These are phyloP conservation scores for Tremellales sp. DNA, from an alignment of 1,284 basidiomycete species.

Conservation along the genomic window DNA sequence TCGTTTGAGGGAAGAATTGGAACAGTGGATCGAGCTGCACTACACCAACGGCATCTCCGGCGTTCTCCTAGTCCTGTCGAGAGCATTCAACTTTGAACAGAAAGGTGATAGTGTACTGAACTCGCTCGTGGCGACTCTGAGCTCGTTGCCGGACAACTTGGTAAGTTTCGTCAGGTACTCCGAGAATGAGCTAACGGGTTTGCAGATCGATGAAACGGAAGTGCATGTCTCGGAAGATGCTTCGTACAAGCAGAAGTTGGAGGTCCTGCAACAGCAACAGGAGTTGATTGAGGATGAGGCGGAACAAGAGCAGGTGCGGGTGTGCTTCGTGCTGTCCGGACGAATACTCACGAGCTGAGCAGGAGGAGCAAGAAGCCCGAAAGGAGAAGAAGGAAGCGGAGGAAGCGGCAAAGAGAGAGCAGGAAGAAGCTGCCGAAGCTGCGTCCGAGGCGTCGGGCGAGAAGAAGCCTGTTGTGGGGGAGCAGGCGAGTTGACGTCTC, in stretches of 20 bases:
- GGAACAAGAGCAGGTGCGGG: slow-evolving; percentile 75
- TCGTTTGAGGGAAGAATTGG: slow-evolving; percentile 78
- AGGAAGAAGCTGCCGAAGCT: slow-evolving; percentile 67
- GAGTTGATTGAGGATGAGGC: slow-evolving; percentile 99
- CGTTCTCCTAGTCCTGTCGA: slow-evolving; percentile 84
- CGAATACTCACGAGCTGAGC: slow-evolving; percentile 4
- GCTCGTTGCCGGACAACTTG: slow-evolving; percentile 89
- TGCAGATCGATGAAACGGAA: slow-evolving; percentile 90
- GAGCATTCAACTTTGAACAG: slow-evolving; percentile 92
- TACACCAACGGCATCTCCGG: slow-evolving; percentile 81
- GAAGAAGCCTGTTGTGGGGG: slow-evolving; percentile 43
- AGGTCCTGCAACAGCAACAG: slow-evolving; percentile 96
- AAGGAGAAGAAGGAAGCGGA: slow-evolving; percentile 68
- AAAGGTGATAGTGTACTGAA: slow-evolving; percentile 76
- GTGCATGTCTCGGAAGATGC: slow-evolving; percentile 90
- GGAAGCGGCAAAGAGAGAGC: slow-evolving; percentile 54
- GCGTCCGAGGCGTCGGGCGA: slow-evolving; percentile 63
- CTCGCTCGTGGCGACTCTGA: slow-evolving; percentile 84
- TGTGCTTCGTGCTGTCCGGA: background rate
- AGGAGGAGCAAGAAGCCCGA: slow-evolving; percentile 86
- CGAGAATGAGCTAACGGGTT: background rate
- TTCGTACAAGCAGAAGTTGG: slow-evolving; percentile 96
- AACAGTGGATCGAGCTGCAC: slow-evolving; percentile 92
- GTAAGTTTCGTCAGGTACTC: slow-evolving; percentile 52
- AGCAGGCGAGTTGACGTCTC: slow-evolving; percentile 1